Evolutionary conservation across 306 rosid genomes (phyloP).

Genomic region (Dicorynia guianensis): DNA sequence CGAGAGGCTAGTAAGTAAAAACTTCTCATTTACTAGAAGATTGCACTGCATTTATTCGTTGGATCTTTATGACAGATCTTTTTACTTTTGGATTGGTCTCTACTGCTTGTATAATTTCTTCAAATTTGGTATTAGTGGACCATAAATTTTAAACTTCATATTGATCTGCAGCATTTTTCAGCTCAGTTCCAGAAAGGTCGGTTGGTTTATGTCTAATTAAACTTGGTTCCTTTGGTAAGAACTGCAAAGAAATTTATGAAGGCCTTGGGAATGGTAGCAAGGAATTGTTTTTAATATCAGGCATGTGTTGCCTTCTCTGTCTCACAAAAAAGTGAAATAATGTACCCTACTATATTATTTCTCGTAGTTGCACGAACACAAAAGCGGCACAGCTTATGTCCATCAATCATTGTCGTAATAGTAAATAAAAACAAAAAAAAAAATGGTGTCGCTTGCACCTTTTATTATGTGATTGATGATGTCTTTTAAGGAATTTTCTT

Average conservation of each 20-base stretch:
- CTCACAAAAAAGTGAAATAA: neutral
- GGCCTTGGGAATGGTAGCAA: constrained; percentile 15
- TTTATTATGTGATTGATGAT: no score
- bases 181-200: neutral
- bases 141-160: neutral
- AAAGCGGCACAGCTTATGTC: neutral
- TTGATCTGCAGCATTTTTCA: neutral
- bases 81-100: neutral
- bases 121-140: neutral
- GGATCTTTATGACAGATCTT: neutral
- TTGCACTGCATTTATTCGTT: neutral
- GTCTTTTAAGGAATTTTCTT: no score
- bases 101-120: neutral
- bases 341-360: neutral
- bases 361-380: neutral
- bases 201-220: neutral
- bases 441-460: no score
- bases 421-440: neutral
- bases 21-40: neutral
- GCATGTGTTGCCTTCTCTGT: constrained; percentile 22
- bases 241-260: neutral
- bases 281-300: neutral
- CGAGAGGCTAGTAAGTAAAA: neutral
- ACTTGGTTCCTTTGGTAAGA: neutral
- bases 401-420: neutral